phyloP scores from a whole-genome alignment of 2,329 filamentous ascomycete genomes.

The Cordyceps farinosa region DNA sequence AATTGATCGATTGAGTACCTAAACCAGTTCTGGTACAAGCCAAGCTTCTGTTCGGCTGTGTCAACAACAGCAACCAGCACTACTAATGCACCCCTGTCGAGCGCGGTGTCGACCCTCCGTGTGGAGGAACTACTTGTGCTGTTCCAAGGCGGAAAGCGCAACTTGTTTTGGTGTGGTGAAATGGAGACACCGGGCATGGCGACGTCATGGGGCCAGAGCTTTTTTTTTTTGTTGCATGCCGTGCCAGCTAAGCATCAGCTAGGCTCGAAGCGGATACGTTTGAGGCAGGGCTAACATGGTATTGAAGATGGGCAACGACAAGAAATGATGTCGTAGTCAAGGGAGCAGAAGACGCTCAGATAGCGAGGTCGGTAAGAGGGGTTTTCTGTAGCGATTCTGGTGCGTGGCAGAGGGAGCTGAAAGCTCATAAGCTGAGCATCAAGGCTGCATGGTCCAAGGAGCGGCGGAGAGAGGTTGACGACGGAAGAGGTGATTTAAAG shows the following conservation, averaged over 20 bases:
- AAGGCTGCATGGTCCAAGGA: too few species aligned
- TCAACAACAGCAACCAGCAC: too few species aligned
- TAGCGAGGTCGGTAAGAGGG: not conserved
- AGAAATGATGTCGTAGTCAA: too few species aligned
- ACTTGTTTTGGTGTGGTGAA: not conserved
- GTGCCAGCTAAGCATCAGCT: not conserved
- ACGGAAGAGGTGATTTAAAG: not conserved
- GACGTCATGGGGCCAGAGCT: conserved; percentile 1
- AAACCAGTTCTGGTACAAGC: not conserved
- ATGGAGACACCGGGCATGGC: not conserved
- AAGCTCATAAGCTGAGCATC: not conserved
- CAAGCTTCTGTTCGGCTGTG: too few species aligned
- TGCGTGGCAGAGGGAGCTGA: not conserved
- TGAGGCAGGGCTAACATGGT: not conserved
- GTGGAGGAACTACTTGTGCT: not conserved
- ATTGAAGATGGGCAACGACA: not conserved
- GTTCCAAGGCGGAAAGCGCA: not conserved
- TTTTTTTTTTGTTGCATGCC: not conserved
- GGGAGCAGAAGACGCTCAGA: too few species aligned
- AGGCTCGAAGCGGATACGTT: not conserved
- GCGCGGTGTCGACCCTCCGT: not conserved
- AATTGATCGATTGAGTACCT: too few species aligned
- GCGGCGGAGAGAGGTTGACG: not conserved
- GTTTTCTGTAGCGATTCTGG: not conserved
- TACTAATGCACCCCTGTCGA: not conserved